Conservation (phyloP, 2,329 filamentous ascomycete genomes). For the Fusarium liriodendri region DNA sequence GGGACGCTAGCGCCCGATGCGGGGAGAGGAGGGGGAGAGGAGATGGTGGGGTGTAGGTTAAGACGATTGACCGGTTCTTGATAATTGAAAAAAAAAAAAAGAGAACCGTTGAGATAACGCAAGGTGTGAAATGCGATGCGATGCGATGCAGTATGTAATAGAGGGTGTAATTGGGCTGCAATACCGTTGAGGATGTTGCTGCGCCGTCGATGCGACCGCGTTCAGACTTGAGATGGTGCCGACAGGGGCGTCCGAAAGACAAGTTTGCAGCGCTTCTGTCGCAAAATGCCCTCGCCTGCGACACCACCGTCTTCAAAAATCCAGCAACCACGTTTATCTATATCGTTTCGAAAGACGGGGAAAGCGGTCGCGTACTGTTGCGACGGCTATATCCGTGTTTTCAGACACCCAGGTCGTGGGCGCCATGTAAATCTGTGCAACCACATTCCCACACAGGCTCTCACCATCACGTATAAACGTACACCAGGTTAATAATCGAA, state of each 20-base stretch:
- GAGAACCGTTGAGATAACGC: background rate
- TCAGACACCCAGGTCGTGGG: background rate
- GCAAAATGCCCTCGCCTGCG: constrained; percentile 22
- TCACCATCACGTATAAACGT: background rate
- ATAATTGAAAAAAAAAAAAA: background rate
- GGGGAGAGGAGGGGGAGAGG: constrained; percentile 23
- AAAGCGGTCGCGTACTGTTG: constrained; percentile 18
- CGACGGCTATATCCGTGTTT: background rate
- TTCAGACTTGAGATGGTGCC: background rate
- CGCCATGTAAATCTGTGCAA: constrained; percentile 10
- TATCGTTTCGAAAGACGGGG: background rate
- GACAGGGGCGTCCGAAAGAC: background rate
- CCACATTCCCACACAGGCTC: background rate
- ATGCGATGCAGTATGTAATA: background rate
- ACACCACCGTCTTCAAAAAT: background rate
- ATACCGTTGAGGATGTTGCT: background rate
- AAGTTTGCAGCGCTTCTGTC: constrained; percentile 8
- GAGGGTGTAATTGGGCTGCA: background rate
- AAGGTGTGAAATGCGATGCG: background rate
- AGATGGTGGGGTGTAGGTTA: constrained; percentile 34
- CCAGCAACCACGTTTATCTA: background rate
- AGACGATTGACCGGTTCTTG: background rate
- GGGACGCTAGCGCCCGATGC: constrained; percentile 30
- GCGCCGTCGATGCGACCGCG: background rate
- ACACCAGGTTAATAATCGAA: constrained; percentile 4